Percentiles rank a stretch among this genome's conserved stretches.
Conservation (phyloP, 164 flowering plant species). For the Liquidambar formosana region DNA sequence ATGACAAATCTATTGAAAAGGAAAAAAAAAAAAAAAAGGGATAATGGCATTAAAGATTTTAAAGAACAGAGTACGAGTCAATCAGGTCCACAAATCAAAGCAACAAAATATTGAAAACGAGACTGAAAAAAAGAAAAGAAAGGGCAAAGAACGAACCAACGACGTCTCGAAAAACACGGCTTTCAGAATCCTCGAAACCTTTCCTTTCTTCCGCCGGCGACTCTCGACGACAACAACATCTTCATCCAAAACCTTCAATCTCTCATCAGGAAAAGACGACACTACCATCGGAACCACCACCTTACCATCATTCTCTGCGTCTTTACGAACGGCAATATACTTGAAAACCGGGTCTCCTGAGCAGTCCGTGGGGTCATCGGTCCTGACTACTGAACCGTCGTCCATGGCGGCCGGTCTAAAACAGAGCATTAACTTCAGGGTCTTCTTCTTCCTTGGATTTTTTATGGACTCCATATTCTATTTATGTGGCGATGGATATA, state of each 20-base stretch:
- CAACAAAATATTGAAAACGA: background rate
- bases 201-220: background rate
- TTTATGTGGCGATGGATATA: background rate
- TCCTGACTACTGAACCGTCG: background rate
- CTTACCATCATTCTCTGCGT: background rate
- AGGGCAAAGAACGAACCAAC: slow-evolving; percentile 13
- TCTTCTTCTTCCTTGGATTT: background rate
- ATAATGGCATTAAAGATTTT: too few species aligned
- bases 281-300: background rate
- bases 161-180: slow-evolving; percentile 22
- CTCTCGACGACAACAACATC: background rate
- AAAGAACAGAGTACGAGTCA: background rate
- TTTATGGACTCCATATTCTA: background rate
- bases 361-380: background rate
- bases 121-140: background rate
- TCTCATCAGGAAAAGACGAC: background rate
- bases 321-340: background rate
- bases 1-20: too few species aligned
- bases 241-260: background rate
- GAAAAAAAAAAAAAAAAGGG: too few species aligned
- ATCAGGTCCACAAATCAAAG: too few species aligned
- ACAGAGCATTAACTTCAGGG: slow-evolving; percentile 6
- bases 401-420: slow-evolving; percentile 7
- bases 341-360: background rate
- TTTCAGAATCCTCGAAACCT: slow-evolving; percentile 13